Evolutionary conservation across 495 filamentous ascomycete species (phyloP), one percentile per base, ranked within the genome.

Genomic region (Apodospora peruviana): DNA sequence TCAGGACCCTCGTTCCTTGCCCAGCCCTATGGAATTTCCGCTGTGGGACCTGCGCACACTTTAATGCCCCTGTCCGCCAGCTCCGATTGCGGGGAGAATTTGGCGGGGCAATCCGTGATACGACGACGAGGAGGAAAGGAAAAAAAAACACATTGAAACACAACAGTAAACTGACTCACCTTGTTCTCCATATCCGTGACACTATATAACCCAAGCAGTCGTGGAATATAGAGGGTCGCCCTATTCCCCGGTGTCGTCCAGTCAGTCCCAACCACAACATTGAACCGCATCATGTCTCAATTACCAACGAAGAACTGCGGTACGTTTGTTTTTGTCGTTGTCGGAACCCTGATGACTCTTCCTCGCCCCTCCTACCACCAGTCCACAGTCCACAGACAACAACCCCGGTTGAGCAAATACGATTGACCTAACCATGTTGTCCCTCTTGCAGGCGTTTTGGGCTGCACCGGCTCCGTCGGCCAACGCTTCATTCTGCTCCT

Each of bases 401-500:
- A 44, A 4, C 17, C 20, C 10, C 19, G 5, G 20, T 21, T 43
- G 2, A 21, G 12, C 11, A 40, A 19, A 10, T 19, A 4, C 11
- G 3, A 40, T n/a, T 10, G 7, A 47, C 22, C 32, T 34, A 16
- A 19, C 41, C 40, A 29, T 25, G 20, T 21, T 48, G 16, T 44
- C 14, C 14, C 47, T 21, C 21, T 19, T 41, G n/a, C 45, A 82
- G 83, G 81, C 53, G 83, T 86, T 39, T 72, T 86, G 38, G 83
- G 83, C 47, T 79, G 75, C 68, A 86, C 83, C n/a, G 88, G 88
- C 52, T 90, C 86, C 3, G 88, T 91, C 19, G 89, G 88, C 43
- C 88, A 91, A 68, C 80, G 88, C 52, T 93, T 93, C 59, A 89
- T 91, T 59, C 77, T 93, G 0, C 75, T 93, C 20, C 82, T 93